A percentile compares a stretch with the other conserved stretches of the same genome.
Conservation (phyloP, 164 flowering plant species). For the Cinnamomum micranthum region DNA sequence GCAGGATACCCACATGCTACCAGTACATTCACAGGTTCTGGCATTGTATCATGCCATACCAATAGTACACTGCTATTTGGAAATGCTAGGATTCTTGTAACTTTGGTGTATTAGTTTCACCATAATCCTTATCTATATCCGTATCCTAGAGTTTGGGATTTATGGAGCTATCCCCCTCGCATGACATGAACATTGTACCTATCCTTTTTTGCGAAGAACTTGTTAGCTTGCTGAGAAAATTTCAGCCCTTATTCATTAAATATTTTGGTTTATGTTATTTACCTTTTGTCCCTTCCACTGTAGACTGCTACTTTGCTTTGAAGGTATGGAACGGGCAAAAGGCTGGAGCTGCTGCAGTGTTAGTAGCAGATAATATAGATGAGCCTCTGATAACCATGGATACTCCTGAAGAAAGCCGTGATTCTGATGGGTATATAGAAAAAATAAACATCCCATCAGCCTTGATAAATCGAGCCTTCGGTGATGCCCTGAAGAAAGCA, state of each 20-base stretch:
- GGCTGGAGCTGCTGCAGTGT: conserved; percentile 92
- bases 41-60: too few relatives aligned
- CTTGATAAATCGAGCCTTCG: conserved; percentile 52
- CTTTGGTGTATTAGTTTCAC: background rate
- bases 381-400: conserved; percentile 95
- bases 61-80: too few relatives aligned
- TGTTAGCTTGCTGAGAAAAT: too few relatives aligned
- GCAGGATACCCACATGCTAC: too few relatives aligned
- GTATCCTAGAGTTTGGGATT: background rate
- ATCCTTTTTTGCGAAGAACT: too few relatives aligned
- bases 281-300: background rate
- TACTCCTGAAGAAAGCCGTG: conserved; percentile 62
- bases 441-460: conserved; percentile 83
- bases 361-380: conserved; percentile 70
- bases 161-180: background rate
- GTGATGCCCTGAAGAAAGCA: conserved; percentile 56
- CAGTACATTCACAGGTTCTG: too few relatives aligned
- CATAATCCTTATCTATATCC: background rate
- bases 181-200: background rate
- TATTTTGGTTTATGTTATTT: conserved; percentile 2
- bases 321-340: conserved; percentile 88
- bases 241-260: background rate
- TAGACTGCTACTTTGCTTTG: conserved; percentile 86
- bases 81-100: too few relatives aligned
- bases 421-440: conserved; percentile 53